Evolutionary conservation across 140 eudicot species (phyloP).

Genomic region (Flaveria floridana): DNA sequence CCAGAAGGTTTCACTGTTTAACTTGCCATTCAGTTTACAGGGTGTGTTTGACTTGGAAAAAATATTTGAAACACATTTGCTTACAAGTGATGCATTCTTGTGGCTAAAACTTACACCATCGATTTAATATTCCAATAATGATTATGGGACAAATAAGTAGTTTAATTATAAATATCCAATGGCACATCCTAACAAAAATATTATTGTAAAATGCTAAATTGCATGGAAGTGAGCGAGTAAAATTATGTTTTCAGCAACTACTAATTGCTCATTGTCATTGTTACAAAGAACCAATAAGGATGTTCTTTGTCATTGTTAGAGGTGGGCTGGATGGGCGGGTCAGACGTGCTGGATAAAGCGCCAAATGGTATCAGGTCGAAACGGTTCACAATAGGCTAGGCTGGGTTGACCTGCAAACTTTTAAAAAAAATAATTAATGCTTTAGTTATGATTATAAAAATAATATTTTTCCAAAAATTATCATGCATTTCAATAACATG

Average conservation of each 20-base stretch:
- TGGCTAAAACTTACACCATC: background rate
- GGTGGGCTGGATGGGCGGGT: background rate
- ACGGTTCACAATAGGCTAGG: background rate
- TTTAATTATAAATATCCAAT: background rate
- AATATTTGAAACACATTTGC: background rate
- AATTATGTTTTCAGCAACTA: background rate
- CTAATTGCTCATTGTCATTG: slow-evolving; percentile 2
- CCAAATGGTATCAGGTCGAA: background rate
- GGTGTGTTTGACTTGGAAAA: slow-evolving; percentile 12
- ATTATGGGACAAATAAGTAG: background rate
- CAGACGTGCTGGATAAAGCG: background rate
- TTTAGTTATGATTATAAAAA: background rate
- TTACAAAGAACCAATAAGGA: background rate
- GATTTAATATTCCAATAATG: background rate
- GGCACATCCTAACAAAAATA: background rate
- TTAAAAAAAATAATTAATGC: background rate
- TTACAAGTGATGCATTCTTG: slow-evolving; percentile 5
- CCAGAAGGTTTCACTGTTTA: background rate
- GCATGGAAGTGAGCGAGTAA: background rate
- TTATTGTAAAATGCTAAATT: background rate
- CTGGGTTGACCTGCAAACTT: background rate
- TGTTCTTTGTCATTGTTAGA: background rate
- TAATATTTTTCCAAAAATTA: background rate
- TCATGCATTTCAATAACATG: background rate
- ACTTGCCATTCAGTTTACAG: slow-evolving; percentile 1